Evolutionary conservation across 1,284 basidiomycete species (phyloP).

Genomic region (Dichomitus squalens): DNA sequence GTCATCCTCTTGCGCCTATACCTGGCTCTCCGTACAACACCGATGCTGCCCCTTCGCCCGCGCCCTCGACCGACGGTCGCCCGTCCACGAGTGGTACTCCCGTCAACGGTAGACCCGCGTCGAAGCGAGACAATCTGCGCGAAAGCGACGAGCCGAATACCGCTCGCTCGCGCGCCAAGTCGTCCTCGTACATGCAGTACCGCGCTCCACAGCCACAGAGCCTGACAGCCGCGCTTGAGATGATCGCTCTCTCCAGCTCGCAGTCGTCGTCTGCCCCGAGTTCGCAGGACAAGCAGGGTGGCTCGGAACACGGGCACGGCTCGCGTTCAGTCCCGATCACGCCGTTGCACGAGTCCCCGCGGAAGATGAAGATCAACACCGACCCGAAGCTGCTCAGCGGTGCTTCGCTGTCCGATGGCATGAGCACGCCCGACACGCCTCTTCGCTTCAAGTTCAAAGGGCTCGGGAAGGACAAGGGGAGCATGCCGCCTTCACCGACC

Average conservation of each 20-base stretch:
- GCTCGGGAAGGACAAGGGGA: slow-evolving; percentile 10
- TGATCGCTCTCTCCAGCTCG: slow-evolving; percentile 31
- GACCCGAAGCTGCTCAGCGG: slow-evolving; percentile 17
- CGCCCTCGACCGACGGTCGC: slow-evolving; percentile 30
- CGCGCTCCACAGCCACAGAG: slow-evolving; percentile 39
- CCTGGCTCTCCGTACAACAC: slow-evolving; percentile 60
- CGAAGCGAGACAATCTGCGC: slow-evolving; percentile 34
- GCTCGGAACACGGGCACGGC: slow-evolving; percentile 20
- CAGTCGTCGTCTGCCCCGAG: slow-evolving; percentile 20
- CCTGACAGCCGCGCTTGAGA: slow-evolving; percentile 43
- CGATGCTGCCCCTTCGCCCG: slow-evolving; percentile 50
- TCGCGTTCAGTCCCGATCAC: slow-evolving; percentile 8
- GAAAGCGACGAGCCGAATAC: slow-evolving; percentile 32
- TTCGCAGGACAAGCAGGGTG: slow-evolving; percentile 15
- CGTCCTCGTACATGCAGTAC: slow-evolving; percentile 44
- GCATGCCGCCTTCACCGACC: slow-evolving; percentile 23
- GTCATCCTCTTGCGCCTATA: slow-evolving; percentile 55
- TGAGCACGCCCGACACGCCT: slow-evolving; percentile 22
- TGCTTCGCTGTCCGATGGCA: slow-evolving; percentile 12
- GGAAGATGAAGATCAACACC: slow-evolving; percentile 24
- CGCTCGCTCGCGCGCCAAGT: slow-evolving; percentile 46
- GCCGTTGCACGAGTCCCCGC: slow-evolving; percentile 18
- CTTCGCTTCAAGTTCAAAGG: slow-evolving; percentile 18
- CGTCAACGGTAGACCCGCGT: slow-evolving; percentile 15
- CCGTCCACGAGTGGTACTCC: slow-evolving; percentile 24